Base-by-base conservation (phyloP, 2,329 filamentous ascomycete genomes). In the Sporothrix brasiliensis region DNA sequence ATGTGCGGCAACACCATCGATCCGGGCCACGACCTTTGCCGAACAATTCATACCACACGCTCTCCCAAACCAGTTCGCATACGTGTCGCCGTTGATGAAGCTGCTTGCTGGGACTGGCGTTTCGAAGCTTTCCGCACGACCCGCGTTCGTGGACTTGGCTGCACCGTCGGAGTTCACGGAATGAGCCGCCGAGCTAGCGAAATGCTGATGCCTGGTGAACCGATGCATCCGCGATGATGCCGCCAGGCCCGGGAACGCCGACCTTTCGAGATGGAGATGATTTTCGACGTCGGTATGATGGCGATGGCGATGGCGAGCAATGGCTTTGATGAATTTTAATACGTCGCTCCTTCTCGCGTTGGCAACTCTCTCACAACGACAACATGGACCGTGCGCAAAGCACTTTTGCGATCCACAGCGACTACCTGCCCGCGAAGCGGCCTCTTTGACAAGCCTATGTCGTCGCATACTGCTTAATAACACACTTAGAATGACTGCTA, bases 141-240 rank as follows among this genome's bases (percentile, higher is more conserved):
- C 14, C 7, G 54, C 27, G 9, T 11, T 11, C 27, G 11, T 34
- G 24, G 44, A 24, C 16, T n/a, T 34, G 14, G 30, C 61, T 24
- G 24, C 16, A 11, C 13, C 13, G 58, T 52, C 47, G 63, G 47
- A 50, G 47, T 66, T 39, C 47, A 14, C 49, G 19, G 53, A 39
- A 30, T 13, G 21, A 11, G 44, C 24, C 24, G 44, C 13, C 24
- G 44, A 10, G 16, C 41, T 19, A 30, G 24, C 21, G 16, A 53
- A 67, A 44, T 54, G 65, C 39, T 56, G 66, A 34, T 68, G 66
- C 41, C 56, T 69, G 67, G 27, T 21, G 10, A 9, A 2, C 63
- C 63, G 63, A 52, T 14, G 47, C 24, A 21, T 66, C 63, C 63
- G 63, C 63, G 19, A 52, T 50, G 61, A 44, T 34, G 58, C 58